phyloP scores from a whole-genome alignment of 2,329 filamentous ascomycete species.

The Aspergillus aculeatus region DNA sequence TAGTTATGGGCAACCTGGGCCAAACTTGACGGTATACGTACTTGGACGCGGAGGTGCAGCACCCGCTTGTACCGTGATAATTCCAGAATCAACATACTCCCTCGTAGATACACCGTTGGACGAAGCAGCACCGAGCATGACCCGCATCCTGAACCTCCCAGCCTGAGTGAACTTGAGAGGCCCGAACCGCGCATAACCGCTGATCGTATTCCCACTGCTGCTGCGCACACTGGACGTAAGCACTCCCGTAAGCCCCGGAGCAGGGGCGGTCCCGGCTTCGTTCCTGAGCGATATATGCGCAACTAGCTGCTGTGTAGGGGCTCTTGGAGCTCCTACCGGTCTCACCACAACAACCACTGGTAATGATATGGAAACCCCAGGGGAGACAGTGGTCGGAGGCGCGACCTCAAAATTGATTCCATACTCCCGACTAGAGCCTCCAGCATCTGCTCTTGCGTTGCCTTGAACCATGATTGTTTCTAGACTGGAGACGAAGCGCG shows the following conservation, averaged over 20 bases:
- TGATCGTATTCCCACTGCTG: constrained; percentile 28
- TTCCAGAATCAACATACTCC: constrained; percentile 29
- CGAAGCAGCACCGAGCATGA: constrained; percentile 33
- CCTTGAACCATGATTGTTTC: constrained; percentile 18
- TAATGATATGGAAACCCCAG: constrained; percentile 29
- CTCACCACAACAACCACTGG: constrained; percentile 33
- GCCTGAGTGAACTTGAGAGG: constrained; percentile 28
- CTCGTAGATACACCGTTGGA: constrained; percentile 29
- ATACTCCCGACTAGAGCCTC: constrained; percentile 28
- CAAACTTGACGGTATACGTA: constrained; percentile 21
- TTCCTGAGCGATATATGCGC: constrained; percentile 29
- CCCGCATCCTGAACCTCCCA: constrained; percentile 31
- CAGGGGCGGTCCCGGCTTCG: constrained; percentile 24
- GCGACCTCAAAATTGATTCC: constrained; percentile 30
- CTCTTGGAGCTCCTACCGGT: constrained; percentile 26
- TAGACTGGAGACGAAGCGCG: too few relatives aligned
- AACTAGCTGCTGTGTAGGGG: constrained; percentile 28
- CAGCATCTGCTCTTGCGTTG: constrained; percentile 1
- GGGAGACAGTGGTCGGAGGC: constrained; percentile 28
- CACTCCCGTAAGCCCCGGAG: constrained; percentile 25
- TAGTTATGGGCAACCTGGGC: constrained; percentile 13
- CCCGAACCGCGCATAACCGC: constrained; percentile 31
- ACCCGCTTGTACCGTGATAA: constrained; percentile 31
- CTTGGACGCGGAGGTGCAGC: constrained; percentile 30
- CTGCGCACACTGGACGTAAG: constrained; percentile 36